phyloP scores from a whole-genome alignment of 495 filamentous ascomycete genomes.

The Penicillium lagena region DNA sequence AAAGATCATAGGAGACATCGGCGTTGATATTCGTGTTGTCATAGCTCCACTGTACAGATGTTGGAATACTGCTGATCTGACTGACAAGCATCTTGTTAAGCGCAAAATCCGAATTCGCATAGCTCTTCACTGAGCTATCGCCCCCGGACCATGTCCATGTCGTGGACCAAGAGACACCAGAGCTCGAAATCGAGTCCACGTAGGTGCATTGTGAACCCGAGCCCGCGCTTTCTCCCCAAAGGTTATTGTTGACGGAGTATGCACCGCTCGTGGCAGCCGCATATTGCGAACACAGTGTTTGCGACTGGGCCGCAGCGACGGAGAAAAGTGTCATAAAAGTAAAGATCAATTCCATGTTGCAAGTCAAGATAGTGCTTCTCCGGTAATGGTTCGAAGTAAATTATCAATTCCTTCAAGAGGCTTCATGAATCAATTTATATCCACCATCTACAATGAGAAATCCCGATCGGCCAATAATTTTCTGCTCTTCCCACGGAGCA shows the following conservation, averaged over 20 bases:
- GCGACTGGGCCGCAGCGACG: too few species aligned
- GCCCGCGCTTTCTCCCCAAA: slow-evolving; percentile 31
- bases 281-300: too few species aligned
- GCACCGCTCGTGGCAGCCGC: too few species aligned
- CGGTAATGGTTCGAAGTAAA: too few species aligned
- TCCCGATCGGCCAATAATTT: too few species aligned
- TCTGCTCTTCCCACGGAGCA: too few species aligned
- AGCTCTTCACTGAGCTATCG: slow-evolving; percentile 39
- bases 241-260: slow-evolving; percentile 34
- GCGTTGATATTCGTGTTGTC: slow-evolving; percentile 29
- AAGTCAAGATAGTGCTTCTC: too few species aligned
- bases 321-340: too few species aligned
- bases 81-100: slow-evolving; percentile 26
- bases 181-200: slow-evolving; percentile 21
- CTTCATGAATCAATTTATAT: too few species aligned
- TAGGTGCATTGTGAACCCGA: slow-evolving; percentile 38
- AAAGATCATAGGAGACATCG: slow-evolving; percentile 43
- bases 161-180: slow-evolving; percentile 27
- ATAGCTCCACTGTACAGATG: slow-evolving; percentile 33
- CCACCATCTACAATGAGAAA: too few species aligned
- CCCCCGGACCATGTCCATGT: slow-evolving; percentile 39
- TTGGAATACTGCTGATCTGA: slow-evolving; percentile 28
- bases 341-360: too few species aligned
- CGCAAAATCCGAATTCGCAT: slow-evolving; percentile 24
- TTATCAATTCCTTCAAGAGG: too few species aligned